phyloP scores from a whole-genome alignment of 2,329 filamentous ascomycete species.

The Alternaria solani region DNA sequence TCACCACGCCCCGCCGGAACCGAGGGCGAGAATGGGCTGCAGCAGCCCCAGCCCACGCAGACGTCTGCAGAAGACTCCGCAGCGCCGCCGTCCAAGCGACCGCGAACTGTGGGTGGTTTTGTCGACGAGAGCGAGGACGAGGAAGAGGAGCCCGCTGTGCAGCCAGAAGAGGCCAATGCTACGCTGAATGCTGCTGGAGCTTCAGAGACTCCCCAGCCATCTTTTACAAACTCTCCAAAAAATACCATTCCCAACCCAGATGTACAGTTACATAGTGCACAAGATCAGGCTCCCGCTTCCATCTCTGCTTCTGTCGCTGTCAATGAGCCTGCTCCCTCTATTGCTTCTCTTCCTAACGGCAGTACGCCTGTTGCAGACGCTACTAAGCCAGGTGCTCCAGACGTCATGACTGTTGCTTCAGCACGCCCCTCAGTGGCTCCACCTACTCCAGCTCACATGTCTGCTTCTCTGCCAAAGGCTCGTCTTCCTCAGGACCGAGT shows the following conservation, averaged over 20 bases:
- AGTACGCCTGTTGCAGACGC: slow-evolving; percentile 48
- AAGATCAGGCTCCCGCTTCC: slow-evolving; percentile 58
- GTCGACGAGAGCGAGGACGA: slow-evolving; percentile 70
- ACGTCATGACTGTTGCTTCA: slow-evolving; percentile 39
- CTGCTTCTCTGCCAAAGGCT: slow-evolving; percentile 53
- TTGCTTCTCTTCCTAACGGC: slow-evolving; percentile 60
- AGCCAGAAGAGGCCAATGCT: slow-evolving; percentile 58
- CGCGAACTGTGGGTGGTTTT: slow-evolving; percentile 67
- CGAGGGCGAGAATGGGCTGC: slow-evolving; percentile 33
- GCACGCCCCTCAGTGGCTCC: slow-evolving; percentile 53
- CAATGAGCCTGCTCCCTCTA: slow-evolving; percentile 58
- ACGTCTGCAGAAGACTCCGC: slow-evolving; percentile 38
- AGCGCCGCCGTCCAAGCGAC: slow-evolving; percentile 51
- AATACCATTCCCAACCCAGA: slow-evolving; percentile 63
- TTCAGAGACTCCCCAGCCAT: slow-evolving; percentile 61
- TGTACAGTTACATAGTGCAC: slow-evolving; percentile 68
- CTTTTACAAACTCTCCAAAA: slow-evolving; percentile 64
- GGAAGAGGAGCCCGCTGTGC: slow-evolving; percentile 58
- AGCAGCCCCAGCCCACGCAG: slow-evolving; percentile 35
- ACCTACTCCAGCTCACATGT: slow-evolving; percentile 38
- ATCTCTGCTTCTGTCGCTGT: slow-evolving; percentile 50
- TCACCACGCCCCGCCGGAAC: slow-evolving; percentile 32
- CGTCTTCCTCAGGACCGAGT: slow-evolving; percentile 76
- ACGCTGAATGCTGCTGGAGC: slow-evolving; percentile 58
- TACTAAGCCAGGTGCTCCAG: slow-evolving; percentile 46